phyloP scores from a whole-genome alignment of 2,329 filamentous ascomycete genomes.

The Ceratocystiopsis sp. region DNA sequence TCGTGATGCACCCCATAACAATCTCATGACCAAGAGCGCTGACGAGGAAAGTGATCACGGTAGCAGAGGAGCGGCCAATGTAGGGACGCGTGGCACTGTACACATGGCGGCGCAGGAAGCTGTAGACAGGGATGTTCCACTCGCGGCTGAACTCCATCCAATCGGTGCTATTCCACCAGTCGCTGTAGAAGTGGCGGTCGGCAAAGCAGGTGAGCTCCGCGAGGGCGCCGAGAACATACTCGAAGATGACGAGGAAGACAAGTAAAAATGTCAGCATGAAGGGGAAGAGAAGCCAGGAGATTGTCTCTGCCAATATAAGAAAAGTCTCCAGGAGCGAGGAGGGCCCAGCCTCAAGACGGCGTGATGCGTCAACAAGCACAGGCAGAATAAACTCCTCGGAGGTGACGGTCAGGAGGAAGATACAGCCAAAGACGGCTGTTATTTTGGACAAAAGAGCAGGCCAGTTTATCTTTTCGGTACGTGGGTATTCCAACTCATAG shows the following conservation, averaged over 20 bases:
- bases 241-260: conserved; percentile 95
- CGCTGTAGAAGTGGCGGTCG: conserved; percentile 80
- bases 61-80: conserved; percentile 62
- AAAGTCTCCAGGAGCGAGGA: conserved; percentile 42
- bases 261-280: conserved; percentile 94
- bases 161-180: conserved; percentile 64
- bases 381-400: conserved; percentile 94
- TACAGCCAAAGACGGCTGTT: conserved; percentile 82
- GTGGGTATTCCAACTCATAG: conserved; percentile 93
- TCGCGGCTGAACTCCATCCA: conserved; percentile 93
- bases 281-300: conserved; percentile 82
- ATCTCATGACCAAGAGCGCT: conserved; percentile 83
- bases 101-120: conserved; percentile 86
- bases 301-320: conserved; percentile 74
- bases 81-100: conserved; percentile 67
- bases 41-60: conserved; percentile 80
- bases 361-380: conserved; percentile 56
- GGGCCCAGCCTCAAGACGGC: conserved; percentile 28
- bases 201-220: conserved; percentile 89
- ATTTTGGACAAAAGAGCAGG: conserved; percentile 70
- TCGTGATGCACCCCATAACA: conserved; percentile 94
- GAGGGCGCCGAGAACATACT: conserved; percentile 87
- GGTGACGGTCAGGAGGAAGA: conserved; percentile 80
- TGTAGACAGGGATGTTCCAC: conserved; percentile 96
- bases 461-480: conserved; percentile 59